phyloP scores from a whole-genome alignment of 2,329 filamentous ascomycete species.

The Aspergillus fijiensis region DNA sequence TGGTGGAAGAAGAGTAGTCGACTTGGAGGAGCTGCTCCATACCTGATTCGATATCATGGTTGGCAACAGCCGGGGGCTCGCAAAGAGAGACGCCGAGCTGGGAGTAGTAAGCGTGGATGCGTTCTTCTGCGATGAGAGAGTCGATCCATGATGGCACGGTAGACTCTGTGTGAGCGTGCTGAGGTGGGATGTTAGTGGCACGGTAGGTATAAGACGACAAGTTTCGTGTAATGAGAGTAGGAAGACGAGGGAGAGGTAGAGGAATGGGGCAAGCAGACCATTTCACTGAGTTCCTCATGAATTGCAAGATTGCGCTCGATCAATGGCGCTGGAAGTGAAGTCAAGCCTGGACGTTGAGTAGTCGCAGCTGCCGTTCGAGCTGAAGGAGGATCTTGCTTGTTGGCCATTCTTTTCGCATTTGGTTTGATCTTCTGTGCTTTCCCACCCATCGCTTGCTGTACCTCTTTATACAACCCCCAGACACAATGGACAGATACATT shows the following conservation, averaged over 20 bases:
- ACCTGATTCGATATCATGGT: constrained; percentile 11
- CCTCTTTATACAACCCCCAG: background rate
- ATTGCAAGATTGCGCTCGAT: constrained; percentile 9
- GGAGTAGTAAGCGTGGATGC: constrained; percentile 15
- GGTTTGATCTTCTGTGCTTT: background rate
- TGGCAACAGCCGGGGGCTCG: background rate
- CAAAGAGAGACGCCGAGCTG: constrained; percentile 2
- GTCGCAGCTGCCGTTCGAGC: background rate
- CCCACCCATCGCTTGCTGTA: background rate
- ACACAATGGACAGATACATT: background rate
- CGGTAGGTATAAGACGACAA: background rate
- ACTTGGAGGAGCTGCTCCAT: constrained; percentile 3
- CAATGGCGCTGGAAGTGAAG: background rate
- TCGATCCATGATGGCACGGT: constrained; percentile 16
- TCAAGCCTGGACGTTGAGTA: background rate
- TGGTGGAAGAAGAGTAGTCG: background rate
- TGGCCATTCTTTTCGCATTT: background rate
- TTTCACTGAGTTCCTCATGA: background rate
- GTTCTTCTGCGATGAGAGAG: constrained; percentile 22
- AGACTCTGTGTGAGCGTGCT: background rate
- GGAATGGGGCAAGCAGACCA: background rate
- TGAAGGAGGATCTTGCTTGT: background rate
- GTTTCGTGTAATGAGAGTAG: background rate
- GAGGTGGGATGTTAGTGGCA: background rate
- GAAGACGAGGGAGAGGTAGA: background rate